These are phyloP conservation scores for Citrus sp. DNA, from an alignment of 345 rosid species.

Conservation along the genomic window DNA sequence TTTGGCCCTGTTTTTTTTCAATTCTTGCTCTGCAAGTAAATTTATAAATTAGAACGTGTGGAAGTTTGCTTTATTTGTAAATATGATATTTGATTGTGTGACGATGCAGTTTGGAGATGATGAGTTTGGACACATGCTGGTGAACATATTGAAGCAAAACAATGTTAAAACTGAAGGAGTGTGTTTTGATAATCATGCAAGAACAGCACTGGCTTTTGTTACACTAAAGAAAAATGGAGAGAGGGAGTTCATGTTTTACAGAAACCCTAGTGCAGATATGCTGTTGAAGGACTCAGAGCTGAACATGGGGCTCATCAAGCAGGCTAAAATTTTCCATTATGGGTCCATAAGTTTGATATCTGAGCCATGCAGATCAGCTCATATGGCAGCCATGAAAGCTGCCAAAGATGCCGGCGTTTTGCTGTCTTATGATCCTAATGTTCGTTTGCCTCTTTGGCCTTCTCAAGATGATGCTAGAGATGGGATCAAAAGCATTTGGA, in stretches of 20 bases:
- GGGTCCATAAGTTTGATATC: slow-evolving; percentile 73
- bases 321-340: slow-evolving; percentile 63
- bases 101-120: slow-evolving; percentile 56
- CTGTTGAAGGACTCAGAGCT: slow-evolving; percentile 59
- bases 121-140: slow-evolving; percentile 76
- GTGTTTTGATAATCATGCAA: slow-evolving; percentile 51
- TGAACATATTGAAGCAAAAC: slow-evolving; percentile 48
- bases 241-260: slow-evolving; percentile 72
- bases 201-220: slow-evolving; percentile 70
- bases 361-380: slow-evolving; percentile 68
- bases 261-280: slow-evolving; percentile 82
- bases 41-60: background rate
- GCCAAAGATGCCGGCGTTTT: slow-evolving; percentile 52
- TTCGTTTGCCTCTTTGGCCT: slow-evolving; percentile 69
- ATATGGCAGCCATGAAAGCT: slow-evolving; percentile 70
- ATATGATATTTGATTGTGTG: background rate
- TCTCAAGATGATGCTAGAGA: slow-evolving; percentile 52
- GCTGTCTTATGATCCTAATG: slow-evolving; percentile 68
- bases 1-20: too few relatives aligned
- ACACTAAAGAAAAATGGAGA: slow-evolving; percentile 55
- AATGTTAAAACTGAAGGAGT: slow-evolving; percentile 58
- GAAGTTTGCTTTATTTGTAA: background rate
- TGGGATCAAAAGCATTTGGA: slow-evolving; percentile 69
- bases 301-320: slow-evolving; percentile 49
- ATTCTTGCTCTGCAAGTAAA: too few relatives aligned